phyloP scores from a whole-genome alignment of 2,329 filamentous ascomycete genomes.

The Trichothecium roseum region DNA sequence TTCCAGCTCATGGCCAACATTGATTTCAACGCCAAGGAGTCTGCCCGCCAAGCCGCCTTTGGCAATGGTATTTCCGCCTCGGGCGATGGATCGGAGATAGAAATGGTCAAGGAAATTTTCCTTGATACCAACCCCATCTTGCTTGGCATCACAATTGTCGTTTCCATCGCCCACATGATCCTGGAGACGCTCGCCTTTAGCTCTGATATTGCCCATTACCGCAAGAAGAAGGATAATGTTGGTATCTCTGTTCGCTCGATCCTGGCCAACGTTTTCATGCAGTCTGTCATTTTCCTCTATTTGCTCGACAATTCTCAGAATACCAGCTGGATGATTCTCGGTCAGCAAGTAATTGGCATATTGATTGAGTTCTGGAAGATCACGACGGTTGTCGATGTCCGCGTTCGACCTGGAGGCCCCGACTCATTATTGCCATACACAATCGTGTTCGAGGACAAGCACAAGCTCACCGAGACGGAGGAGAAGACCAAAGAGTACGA shows the following conservation, averaged over 20 bases:
- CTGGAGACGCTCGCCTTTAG: constrained; percentile 96
- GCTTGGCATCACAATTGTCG: constrained; percentile 71
- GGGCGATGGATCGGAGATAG: constrained; percentile 86
- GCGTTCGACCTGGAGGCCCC: constrained; percentile 57
- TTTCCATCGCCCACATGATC: constrained; percentile 83
- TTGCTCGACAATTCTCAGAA: constrained; percentile 95
- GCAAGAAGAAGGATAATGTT: constrained; percentile 99
- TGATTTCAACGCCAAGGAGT: constrained; percentile 80
- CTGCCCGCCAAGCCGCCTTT: constrained; percentile 65
- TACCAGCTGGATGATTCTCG: constrained; percentile 98
- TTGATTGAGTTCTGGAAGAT: constrained; percentile 78
- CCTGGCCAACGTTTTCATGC: constrained; percentile 96
- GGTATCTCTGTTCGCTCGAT: constrained; percentile 95
- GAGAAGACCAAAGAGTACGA: constrained; percentile 99
- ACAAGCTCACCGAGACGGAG: constrained; percentile 88
- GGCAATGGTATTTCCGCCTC: constrained; percentile 63
- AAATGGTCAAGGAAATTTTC: constrained; percentile 93
- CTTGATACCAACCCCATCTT: constrained; percentile 91
- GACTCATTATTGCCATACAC: constrained; percentile 68
- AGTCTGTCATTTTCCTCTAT: constrained; percentile 89
- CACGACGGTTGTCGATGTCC: constrained; percentile 87
- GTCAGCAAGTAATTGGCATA: constrained; percentile 77
- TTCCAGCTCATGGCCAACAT: constrained; percentile 77
- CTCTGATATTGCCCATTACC: constrained; percentile 94
- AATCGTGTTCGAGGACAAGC: constrained; percentile 88